Evolutionary conservation across 768 basidiomycete genomes (phyloP), one percentile per base, ranked within the genome.

Genomic region (Leucogyrophana mollusca): DNA sequence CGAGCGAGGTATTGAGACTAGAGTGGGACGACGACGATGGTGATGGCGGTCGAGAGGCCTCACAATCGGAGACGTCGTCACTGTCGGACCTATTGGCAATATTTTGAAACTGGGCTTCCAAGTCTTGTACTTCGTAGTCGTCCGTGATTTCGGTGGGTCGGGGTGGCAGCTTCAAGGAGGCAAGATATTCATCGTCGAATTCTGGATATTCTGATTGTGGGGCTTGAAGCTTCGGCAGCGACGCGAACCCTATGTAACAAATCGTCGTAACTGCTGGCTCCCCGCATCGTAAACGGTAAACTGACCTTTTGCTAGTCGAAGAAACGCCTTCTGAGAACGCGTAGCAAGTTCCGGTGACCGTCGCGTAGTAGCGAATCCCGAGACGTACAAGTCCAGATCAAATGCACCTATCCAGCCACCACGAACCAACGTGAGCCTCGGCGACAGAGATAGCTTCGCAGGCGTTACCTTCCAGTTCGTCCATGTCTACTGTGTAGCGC

Each of bases 221-320:
- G 18, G 65, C 2, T 17, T 63, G 69, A 4, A 83, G 62, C 56
- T 85, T 89, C 4, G 89, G 87, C 6, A 92, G 64, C 3, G 81
- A 73, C 21, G 86, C 90, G 58, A 87, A 90, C 9, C 82, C 90
- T 91, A 46, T 11, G 30, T 27, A 22, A 13, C 30, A 27, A 35
- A 37, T 51, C 34, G 54, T 45, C 30, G n/a, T 11, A 22, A 35
- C 39, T 36, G 34, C 39, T 11, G 3, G 16, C 34, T 52, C 23
- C 34, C 39, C 32, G 8, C 10, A 47, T 16, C 20, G 43, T 43
- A 34, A 33, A n/a, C n/a, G n/a, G n/a, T 32, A 22, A 14, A 21
- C 55, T 46, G 54, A 90, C 91, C 73, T 75, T 85, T 90, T 9
- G 92, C 93, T 25, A 94, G 61, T 10, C 75, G 75, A 32, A 93